These are phyloP conservation scores for Arthroderma uncinatum DNA, from an alignment of 2,329 filamentous ascomycete species.

Conservation along the genomic window DNA sequence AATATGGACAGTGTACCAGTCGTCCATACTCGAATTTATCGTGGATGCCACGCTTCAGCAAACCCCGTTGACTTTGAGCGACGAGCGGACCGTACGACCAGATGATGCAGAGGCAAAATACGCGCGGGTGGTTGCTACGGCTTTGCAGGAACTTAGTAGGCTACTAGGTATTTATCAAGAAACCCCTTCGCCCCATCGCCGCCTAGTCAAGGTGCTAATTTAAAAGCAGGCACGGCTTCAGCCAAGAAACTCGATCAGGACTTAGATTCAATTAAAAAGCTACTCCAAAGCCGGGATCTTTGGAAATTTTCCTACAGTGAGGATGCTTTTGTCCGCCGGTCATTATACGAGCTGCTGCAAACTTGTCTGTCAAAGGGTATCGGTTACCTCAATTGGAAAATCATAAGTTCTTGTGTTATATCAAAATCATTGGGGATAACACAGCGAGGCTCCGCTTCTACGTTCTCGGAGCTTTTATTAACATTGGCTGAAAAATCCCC, in stretches of 20 bases:
- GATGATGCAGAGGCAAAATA: slow-evolving; percentile 85
- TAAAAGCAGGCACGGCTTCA: slow-evolving; percentile 24
- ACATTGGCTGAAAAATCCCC: slow-evolving; percentile 55
- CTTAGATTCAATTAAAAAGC: slow-evolving; percentile 50
- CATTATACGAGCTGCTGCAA: slow-evolving; percentile 46
- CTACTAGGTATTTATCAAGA: slow-evolving; percentile 30
- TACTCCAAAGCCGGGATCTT: slow-evolving; percentile 52
- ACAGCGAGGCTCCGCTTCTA: slow-evolving; percentile 62
- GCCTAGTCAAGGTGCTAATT: background rate
- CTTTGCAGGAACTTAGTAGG: slow-evolving; percentile 44
- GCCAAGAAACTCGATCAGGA: slow-evolving; percentile 48
- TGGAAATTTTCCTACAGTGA: slow-evolving; percentile 49
- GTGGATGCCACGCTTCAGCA: slow-evolving; percentile 66
- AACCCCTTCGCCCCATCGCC: background rate
- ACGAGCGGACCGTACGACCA: slow-evolving; percentile 69
- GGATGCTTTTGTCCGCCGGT: slow-evolving; percentile 48
- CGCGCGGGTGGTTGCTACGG: slow-evolving; percentile 59
- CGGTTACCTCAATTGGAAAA: slow-evolving; percentile 48
- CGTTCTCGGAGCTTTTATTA: slow-evolving; percentile 57
- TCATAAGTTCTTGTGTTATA: slow-evolving; percentile 58
- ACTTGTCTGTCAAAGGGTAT: slow-evolving; percentile 40
- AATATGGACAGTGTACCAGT: slow-evolving; percentile 73
- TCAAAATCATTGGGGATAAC: slow-evolving; percentile 60
- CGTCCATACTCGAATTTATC: slow-evolving; percentile 70
- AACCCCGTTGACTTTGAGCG: slow-evolving; percentile 70